These are phyloP conservation scores for Didymella exigua DNA, from an alignment of 2,329 filamentous ascomycete species.

Conservation along the genomic window DNA sequence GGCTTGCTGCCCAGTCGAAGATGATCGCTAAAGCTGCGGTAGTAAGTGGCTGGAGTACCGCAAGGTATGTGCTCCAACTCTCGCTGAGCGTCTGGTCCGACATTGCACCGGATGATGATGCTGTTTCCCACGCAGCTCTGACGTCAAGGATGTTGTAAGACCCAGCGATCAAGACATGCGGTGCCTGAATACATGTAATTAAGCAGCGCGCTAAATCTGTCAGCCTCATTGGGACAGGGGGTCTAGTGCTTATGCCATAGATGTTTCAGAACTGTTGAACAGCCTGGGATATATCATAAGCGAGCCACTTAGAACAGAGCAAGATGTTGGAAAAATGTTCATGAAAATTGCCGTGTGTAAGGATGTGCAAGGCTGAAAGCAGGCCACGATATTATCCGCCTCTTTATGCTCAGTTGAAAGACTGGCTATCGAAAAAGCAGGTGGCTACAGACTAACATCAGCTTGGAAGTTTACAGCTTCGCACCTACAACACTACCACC, in stretches of 20 bases:
- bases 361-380: too few species aligned
- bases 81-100: not conserved
- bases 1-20: not conserved
- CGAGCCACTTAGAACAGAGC: not conserved
- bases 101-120: not conserved
- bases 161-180: not conserved
- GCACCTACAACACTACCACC: conserved; percentile 47
- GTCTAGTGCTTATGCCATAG: not conserved
- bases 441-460: too few species aligned
- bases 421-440: too few species aligned
- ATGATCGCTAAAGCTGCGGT: not conserved
- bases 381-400: too few species aligned
- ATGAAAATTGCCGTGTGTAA: too few species aligned
- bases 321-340: not conserved
- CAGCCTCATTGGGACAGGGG: not conserved
- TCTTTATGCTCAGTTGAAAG: too few species aligned
- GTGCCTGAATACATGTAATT: not conserved
- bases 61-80: not conserved
- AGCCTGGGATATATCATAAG: not conserved
- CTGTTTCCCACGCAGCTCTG: not conserved
- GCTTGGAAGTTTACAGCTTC: conserved; percentile 38
- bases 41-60: not conserved
- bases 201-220: not conserved
- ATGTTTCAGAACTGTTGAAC: not conserved
- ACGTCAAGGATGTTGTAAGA: not conserved